Percentiles rank a stretch among this genome's conserved stretches.
Conservation (phyloP, 176 grass and related monocot species). For the Avena eriantha region DNA sequence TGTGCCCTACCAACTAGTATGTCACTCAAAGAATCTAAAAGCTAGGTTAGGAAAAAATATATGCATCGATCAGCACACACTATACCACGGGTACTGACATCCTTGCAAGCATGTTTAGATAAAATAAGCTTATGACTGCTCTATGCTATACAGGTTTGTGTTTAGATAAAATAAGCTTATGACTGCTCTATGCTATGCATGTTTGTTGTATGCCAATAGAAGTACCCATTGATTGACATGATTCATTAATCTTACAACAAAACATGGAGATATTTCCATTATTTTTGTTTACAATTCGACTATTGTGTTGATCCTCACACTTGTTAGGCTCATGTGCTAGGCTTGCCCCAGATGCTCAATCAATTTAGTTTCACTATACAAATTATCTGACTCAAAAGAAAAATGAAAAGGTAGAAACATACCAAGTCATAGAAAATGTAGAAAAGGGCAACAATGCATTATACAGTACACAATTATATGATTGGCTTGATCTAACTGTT, state of each 20-base stretch:
- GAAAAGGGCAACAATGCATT: background rate
- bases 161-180: too few species aligned
- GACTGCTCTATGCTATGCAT: background rate
- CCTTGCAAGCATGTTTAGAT: background rate
- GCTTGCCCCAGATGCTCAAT: background rate
- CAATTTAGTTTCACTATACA: background rate
- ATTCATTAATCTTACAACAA: background rate
- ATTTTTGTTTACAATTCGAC: background rate
- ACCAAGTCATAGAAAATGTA: background rate
- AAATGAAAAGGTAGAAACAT: background rate
- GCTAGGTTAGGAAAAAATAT: background rate
- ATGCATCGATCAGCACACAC: slow-evolving; percentile 49
- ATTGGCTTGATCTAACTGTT: background rate
- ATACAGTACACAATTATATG: background rate
- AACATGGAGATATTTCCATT: background rate
- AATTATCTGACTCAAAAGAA: background rate
- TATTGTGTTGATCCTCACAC: background rate
- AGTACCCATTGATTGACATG: background rate
- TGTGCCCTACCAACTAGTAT: slow-evolving; percentile 12
- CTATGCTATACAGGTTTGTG: background rate
- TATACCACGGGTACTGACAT: slow-evolving; percentile 37
- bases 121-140: background rate
- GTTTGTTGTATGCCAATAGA: background rate
- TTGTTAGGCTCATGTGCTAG: background rate
- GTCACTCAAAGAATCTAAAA: slow-evolving; percentile 37